Conservation (phyloP, 2,329 filamentous ascomycete species). For the Pseudocercospora musae region DNA sequence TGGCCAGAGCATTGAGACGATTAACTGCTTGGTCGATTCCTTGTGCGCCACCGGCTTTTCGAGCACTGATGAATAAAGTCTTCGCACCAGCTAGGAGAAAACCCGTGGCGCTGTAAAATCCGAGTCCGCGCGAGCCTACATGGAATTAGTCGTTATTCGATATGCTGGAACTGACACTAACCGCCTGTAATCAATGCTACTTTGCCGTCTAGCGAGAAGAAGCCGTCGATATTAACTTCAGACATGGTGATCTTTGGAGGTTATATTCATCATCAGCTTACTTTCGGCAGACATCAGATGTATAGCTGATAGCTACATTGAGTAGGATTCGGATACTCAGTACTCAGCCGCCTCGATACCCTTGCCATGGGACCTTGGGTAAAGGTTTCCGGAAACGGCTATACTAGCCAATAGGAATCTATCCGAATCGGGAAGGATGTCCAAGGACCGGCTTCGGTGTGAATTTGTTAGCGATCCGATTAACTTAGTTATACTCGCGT, state of each 20-base stretch:
- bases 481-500: too few species aligned
- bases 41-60: constrained; percentile 60
- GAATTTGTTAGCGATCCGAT: too few species aligned
- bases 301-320: background rate
- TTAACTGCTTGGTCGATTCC: constrained; percentile 75
- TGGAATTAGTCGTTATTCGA: constrained; percentile 8
- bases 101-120: constrained; percentile 64
- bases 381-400: too few species aligned
- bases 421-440: too few species aligned
- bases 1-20: constrained; percentile 76
- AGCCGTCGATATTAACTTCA: constrained; percentile 66
- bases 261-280: background rate
- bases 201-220: constrained; percentile 82
- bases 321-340: background rate
- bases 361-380: too few species aligned
- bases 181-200: constrained; percentile 80
- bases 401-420: too few species aligned
- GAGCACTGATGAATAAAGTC: constrained; percentile 87
- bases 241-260: constrained; percentile 30
- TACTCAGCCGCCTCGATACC: background rate
- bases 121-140: constrained; percentile 67
- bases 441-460: too few species aligned
- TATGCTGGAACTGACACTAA: background rate
- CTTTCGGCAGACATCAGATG: background rate
- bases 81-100: constrained; percentile 82